These are phyloP conservation scores for Cystoisospora suis DNA, from an alignment of 169 alveolate genomes.

Conservation along the genomic window DNA sequence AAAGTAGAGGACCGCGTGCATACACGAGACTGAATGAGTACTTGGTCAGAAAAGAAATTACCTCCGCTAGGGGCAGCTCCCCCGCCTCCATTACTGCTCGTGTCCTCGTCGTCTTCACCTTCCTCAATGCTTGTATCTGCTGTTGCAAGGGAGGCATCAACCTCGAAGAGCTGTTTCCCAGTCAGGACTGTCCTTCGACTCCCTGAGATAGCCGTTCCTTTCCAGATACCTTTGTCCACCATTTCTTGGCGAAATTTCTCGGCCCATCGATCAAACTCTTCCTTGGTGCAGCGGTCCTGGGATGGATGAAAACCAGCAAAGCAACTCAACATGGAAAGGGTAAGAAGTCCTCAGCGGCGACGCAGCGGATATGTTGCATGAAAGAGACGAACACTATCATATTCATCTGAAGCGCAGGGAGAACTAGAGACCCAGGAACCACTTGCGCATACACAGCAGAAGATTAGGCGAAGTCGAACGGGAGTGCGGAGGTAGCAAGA, in stretches of 20 bases:
- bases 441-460: too few species aligned
- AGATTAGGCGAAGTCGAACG: too few species aligned
- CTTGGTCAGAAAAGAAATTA: too few species aligned
- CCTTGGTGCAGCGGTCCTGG: conserved; percentile 48
- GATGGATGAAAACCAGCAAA: not conserved
- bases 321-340: too few species aligned
- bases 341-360: too few species aligned
- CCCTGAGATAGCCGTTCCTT: not conserved
- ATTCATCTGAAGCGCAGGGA: not conserved
- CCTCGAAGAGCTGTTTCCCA: conserved; percentile 20
- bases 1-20: too few species aligned
- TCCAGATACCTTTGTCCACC: conserved; percentile 19
- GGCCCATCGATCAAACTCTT: conserved; percentile 45
- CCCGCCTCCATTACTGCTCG: too few species aligned
- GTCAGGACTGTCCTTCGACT: conserved; percentile 8
- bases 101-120: conserved; percentile 22
- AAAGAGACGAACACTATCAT: not conserved
- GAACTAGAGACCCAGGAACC: too few species aligned
- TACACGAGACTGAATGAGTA: too few species aligned
- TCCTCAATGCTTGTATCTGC: conserved; percentile 20
- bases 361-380: not conserved
- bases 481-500: too few species aligned
- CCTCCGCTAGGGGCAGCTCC: too few species aligned
- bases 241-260: conserved; percentile 9
- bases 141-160: conserved; percentile 23